Conservation (phyloP, 768 basidiomycete genomes). For the Termitomyces sp. region DNA sequence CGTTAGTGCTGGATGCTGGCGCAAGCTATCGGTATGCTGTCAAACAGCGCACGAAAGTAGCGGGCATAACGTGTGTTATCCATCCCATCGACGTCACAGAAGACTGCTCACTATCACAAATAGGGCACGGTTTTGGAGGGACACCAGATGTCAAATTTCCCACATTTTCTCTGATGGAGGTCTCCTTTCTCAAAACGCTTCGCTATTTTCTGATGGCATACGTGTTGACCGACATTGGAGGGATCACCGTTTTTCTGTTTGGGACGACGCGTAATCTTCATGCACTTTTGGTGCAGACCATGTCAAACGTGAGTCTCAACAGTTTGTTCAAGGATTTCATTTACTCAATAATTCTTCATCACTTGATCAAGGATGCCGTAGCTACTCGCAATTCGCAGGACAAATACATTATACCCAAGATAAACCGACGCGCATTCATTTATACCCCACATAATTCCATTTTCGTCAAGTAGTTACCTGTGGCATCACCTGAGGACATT, state of each 20-base stretch:
- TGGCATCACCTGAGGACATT: background rate
- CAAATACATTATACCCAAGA: constrained; percentile 6
- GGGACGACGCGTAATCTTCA: constrained; percentile 39
- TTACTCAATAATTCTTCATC: background rate
- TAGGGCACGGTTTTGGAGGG: constrained; percentile 65
- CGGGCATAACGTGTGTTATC: constrained; percentile 59
- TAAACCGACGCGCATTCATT: background rate
- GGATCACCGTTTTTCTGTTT: constrained; percentile 60
- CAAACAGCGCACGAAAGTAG: constrained; percentile 60
- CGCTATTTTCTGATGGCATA: constrained; percentile 44
- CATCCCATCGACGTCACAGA: constrained; percentile 2
- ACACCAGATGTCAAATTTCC: constrained; percentile 56
- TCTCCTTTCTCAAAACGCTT: constrained; percentile 14
- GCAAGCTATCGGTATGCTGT: constrained; percentile 65
- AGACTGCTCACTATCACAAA: background rate
- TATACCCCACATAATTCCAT: constrained; percentile 1
- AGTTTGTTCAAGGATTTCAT: background rate
- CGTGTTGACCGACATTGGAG: constrained; percentile 64
- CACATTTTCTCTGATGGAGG: constrained; percentile 45
- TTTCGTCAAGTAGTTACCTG: background rate
- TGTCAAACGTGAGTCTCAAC: background rate
- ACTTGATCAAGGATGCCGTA: background rate
- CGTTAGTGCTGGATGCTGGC: constrained; percentile 66
- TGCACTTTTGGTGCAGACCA: background rate
- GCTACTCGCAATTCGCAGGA: background rate